Base-by-base conservation (phyloP, 805 yeast species). In the Ogataea nonfermentans region DNA sequence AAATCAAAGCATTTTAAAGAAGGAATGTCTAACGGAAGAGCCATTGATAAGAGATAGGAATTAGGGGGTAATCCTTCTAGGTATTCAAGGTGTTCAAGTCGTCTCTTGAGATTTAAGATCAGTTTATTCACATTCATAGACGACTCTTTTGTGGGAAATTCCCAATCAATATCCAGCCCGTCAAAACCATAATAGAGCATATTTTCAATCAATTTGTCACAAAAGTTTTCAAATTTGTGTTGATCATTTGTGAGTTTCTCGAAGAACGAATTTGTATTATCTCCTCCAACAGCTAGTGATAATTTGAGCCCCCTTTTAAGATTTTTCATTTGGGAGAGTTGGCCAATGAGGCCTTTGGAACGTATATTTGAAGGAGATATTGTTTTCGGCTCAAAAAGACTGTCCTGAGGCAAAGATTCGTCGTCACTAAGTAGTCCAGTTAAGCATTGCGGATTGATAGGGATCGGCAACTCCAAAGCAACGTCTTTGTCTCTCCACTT, bases 151-250 rank as follows among this genome's bases (percentile, higher is more conserved):
- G 59, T 67, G 6, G 96, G 96, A 53, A 80, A 91, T 61, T 91
- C 99, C 96, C 96, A 91, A 63, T 91, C 99, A 20, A 91, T 65
- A 60, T 93, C 98, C 32, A 91, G 66, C 0, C 99, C 98, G 59
- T 93, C 97, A 54, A 93, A 80, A 0, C 84, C 81, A 55, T 76
- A 74, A 30, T 69, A 61, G 2, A 60, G 40, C 57, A 87, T 67
- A 16, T 75, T 59, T 0, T 61, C 57, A 0, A 76, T 66, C 1
- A 79, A 65, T 0, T 82, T 68, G 1, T 54, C 35, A 2, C 79
- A 73, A 57, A 90, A 86, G 0, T 29, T 56, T 1, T 57, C 54
- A 6, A 80, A 46, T 15, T 61, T 59, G 2, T 23, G 11, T 2
- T 32, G 36, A 25, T 56, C 50, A 1, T 43, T 32, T 2, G 59